Base-by-base conservation (phyloP, 2,329 filamentous ascomycete species). In the Trichoderma asperellum region DNA sequence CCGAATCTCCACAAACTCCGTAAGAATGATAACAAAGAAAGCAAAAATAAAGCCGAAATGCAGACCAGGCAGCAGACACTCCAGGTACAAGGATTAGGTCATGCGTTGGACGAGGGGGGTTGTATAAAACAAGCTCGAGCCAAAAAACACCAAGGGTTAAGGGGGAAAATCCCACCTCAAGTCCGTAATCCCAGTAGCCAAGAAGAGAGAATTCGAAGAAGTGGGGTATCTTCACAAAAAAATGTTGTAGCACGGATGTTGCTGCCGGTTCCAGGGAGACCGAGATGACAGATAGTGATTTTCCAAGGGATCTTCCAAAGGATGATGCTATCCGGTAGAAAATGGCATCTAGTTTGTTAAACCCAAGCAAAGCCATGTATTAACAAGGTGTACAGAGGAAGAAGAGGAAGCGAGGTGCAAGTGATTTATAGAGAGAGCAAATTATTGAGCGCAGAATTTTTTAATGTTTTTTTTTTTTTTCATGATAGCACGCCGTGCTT, bases 401-500 rank as follows among this genome's bases (percentile, higher is more conserved):
- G 37, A 40, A 37, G 52, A 40, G 27, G 12, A 56, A 29, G 35
- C 32, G 24, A 61, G 35, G 55, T 21, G 53, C 27, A 49, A 49
- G 21, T 40, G 61, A 24, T 64, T 32, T 58, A 58, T 49, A 66
- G 29, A n/a, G 21, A 40, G 52, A 43, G 61, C 61, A 56, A 53
- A 40, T 56, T 24, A 56, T 21, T 43, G 16, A 43, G 24, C 34
- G 61, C 61, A 43, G n/a, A 16, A n/a, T n/a, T n/a, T n/a, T n/a
- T n/a, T n/a, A n/a, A n/a, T n/a, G n/a, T n/a, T n/a, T 8, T 14
- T n/a, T n/a, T n/a, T 8, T 8, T 14, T n/a, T 40, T 18, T 7
- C 34, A 65, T 80, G 77, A 87, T 71, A 89, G 77, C 68, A 90
- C 83, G 56, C 79, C 77, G 73, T 89, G 79, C 75, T 84, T 85